Percentiles rank a stretch among this genome's conserved stretches.
phyloP scores from a whole-genome alignment of 2,329 filamentous ascomycete genomes.

The Microdochium paspali region DNA sequence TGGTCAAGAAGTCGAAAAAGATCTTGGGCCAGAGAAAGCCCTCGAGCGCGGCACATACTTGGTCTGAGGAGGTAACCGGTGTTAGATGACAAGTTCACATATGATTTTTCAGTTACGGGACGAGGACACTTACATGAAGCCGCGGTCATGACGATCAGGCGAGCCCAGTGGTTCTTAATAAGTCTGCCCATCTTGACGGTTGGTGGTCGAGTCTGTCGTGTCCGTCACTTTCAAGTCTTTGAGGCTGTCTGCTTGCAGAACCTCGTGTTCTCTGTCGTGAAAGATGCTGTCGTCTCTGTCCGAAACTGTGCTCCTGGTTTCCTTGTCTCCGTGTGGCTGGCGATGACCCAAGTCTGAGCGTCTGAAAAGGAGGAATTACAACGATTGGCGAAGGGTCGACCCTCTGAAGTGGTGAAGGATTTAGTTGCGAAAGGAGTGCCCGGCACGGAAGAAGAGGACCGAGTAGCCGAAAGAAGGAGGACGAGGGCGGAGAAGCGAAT shows the following conservation, averaged over 20 bases:
- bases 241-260: too few relatives aligned
- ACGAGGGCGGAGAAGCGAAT: slow-evolving; percentile 16
- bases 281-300: slow-evolving; percentile 4
- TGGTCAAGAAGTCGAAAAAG: slow-evolving; percentile 94
- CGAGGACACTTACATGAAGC: slow-evolving; percentile 37
- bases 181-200: slow-evolving; percentile 73
- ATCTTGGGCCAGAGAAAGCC: slow-evolving; percentile 98
- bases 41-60: slow-evolving; percentile 74
- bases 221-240: too few relatives aligned
- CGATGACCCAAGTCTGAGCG: neutral
- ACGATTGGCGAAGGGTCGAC: slow-evolving; percentile 7
- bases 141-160: slow-evolving; percentile 83
- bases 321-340: neutral
- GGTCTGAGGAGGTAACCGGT: slow-evolving; percentile 60
- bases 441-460: slow-evolving; percentile 4
- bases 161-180: slow-evolving; percentile 99
- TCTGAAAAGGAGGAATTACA: slow-evolving; percentile 10
- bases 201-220: neutral
- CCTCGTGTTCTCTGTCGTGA: too few relatives aligned
- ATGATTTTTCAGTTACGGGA: too few relatives aligned
- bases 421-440: neutral
- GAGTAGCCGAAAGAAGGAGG: slow-evolving; percentile 11
- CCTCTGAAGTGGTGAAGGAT: slow-evolving; percentile 2
- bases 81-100: too few relatives aligned
- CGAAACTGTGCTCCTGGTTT: neutral